phyloP scores from a whole-genome alignment of 768 basidiomycete genomes.

The Auriscalpium orientale region DNA sequence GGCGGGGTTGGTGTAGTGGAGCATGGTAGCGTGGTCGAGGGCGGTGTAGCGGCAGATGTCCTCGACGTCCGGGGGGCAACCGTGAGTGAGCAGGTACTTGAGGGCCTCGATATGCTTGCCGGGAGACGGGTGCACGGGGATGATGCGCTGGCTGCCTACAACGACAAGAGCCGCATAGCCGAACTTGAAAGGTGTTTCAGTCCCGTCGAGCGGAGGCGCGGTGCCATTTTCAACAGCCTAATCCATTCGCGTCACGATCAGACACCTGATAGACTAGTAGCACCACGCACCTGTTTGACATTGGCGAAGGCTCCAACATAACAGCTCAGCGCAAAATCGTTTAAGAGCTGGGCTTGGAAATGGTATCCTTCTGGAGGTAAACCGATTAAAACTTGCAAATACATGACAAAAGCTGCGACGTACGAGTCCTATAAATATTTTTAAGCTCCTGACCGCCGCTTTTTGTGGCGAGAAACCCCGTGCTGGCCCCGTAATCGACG shows the following conservation, averaged over 20 bases:
- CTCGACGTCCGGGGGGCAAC: slow-evolving; percentile 32
- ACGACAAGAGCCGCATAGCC: not conserved
- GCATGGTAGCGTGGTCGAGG: slow-evolving; percentile 38
- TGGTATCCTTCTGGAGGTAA: not conserved
- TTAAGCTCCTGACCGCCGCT: slow-evolving; percentile 4
- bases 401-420: not conserved
- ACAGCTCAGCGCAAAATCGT: no score
- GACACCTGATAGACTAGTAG: no score
- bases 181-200: not conserved
- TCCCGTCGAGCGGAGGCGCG: not conserved
- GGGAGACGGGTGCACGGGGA: not conserved
- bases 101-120: not conserved
- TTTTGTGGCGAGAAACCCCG: not conserved
- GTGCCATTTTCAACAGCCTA: no score
- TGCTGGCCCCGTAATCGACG: no score
- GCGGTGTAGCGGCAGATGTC: slow-evolving; percentile 41
- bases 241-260: no score
- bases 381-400: not conserved
- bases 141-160: not conserved
- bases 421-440: not conserved
- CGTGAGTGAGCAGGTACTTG: slow-evolving; percentile 29
- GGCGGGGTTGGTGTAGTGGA: slow-evolving; percentile 18
- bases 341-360: not conserved
- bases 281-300: no score
- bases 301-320: no score